phyloP scores from a whole-genome alignment of 805 yeast genomes.

The Yamadazyma sp. region DNA sequence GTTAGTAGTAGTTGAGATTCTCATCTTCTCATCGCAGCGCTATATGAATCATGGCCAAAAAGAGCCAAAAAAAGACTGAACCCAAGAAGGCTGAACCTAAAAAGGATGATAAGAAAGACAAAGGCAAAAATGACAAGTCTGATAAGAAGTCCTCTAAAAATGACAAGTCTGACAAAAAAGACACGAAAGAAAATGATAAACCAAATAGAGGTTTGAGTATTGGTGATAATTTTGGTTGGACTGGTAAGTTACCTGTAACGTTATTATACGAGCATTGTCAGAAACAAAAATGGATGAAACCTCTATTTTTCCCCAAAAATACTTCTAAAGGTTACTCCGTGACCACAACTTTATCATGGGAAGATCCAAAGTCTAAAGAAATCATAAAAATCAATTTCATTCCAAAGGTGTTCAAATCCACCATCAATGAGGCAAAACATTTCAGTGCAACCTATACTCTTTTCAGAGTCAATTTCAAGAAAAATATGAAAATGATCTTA shows the following conservation, averaged over 20 bases:
- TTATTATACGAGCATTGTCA: conserved; percentile 84
- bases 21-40: conserved; percentile 1
- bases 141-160: background rate
- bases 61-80: background rate
- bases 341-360: conserved; percentile 60
- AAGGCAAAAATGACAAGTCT: conserved; percentile 3
- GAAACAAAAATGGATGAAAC: conserved; percentile 85
- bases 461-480: conserved; percentile 73
- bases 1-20: too few species aligned
- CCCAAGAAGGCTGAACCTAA: conserved; percentile 3
- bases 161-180: background rate
- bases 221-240: conserved; percentile 76
- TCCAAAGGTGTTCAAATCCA: conserved; percentile 64
- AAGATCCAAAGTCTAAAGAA: conserved; percentile 80
- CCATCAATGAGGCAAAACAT: conserved; percentile 87
- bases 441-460: conserved; percentile 86
- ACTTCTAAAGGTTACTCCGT: conserved; percentile 56
- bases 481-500: conserved; percentile 81
- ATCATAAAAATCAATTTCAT: conserved; percentile 53
- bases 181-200: conserved; percentile 15
- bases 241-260: conserved; percentile 90
- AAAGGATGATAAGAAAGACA: conserved; percentile 6
- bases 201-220: conserved; percentile 40
- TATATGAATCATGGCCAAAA: conserved; percentile 14
- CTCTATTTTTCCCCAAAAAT: conserved; percentile 67